These are phyloP conservation scores for Colletotrichum caudatum DNA, from an alignment of 2,329 filamentous ascomycete species.

Conservation along the genomic window DNA sequence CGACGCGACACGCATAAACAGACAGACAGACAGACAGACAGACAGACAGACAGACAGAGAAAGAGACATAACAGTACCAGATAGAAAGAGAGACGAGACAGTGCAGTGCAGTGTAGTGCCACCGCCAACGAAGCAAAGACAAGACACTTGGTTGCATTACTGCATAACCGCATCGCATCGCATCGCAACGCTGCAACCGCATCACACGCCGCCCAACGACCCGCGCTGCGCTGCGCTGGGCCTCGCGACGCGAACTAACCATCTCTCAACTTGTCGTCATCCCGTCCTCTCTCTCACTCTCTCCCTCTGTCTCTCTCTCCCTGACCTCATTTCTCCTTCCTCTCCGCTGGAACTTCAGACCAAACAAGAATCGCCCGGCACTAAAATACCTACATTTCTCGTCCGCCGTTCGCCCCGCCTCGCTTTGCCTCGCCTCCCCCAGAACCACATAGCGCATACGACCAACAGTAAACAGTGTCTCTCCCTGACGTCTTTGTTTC, in stretches of 20 bases:
- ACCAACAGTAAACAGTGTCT: constrained; percentile 6
- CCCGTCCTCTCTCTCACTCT: constrained; percentile 12
- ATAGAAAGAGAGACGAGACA: too few relatives aligned
- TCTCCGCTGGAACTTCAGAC: constrained; percentile 6
- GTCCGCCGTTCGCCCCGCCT: not conserved
- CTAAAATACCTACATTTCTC: not conserved
- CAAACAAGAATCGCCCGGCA: constrained; percentile 6
- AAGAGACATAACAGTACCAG: not conserved
- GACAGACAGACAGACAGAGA: too few relatives aligned
- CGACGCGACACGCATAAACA: not conserved
- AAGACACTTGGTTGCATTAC: not conserved
- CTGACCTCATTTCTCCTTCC: constrained; percentile 6
- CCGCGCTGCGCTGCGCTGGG: not conserved
- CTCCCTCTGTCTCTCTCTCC: constrained; percentile 2
- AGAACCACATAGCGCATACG: not conserved
- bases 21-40: too few relatives aligned
- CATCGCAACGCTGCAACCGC: not conserved
- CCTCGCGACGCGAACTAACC: constrained; percentile 14
- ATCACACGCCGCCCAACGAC: constrained; percentile 7
- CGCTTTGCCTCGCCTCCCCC: too few relatives aligned
- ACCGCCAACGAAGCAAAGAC: not conserved
- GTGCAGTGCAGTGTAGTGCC: not conserved
- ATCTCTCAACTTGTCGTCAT: not conserved
- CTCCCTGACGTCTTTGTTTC: constrained; percentile 23
- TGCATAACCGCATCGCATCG: not conserved